Base-by-base conservation (phyloP, 2,329 filamentous ascomycete genomes). In the Furcasterigmium sp. region DNA sequence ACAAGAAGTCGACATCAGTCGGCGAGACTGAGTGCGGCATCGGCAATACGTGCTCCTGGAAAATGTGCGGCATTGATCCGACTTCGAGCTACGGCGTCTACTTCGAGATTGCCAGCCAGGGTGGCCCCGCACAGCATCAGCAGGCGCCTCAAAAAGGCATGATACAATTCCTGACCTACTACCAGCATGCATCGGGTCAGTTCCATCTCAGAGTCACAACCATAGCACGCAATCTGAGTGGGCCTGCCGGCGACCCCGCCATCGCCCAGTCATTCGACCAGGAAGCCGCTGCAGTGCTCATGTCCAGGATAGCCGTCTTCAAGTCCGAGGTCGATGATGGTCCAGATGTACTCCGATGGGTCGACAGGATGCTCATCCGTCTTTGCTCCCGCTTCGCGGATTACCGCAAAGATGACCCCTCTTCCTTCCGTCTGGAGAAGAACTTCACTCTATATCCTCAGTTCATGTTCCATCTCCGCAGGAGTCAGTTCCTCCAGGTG, bases 221-320 rank as follows among this genome's bases (percentile, higher is more conserved):
- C 1, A 85, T 97, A 51, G 87, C 90, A 6, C 81, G 91, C 46
- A 91, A 91, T 58, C 74, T 98, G 44, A 95, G 90, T 60, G 91
- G 93, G 4, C 93, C 93, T 11, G 88, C 91, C 36, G 93, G 93
- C 29, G 93, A 98, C 61, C 91, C 91, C 20, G 87, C 91, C 8
- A 87, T 98, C 54, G 91, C 93, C 8, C 91, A 96, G 56, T 96
- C 91, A 0, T 98, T 98, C 62, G 93, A 98, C 54, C 93, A 98
- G 64, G 93, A 98, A 72, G 93, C 93, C 35, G 91, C 93, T 4
- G 93, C 93, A 18, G 93, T 97, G 15, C 79, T 98, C 36, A 98
- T 98, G 93, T 94, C 91, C n/a, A 81, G 93, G 52, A 98, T 98
- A 64, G 93, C 93, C 8, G 93, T 97, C 39, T 98, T 95, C 76